Percentiles rank a stretch among this genome's conserved stretches.
Evolutionary conservation across 129 eudicot species (phyloP).

Genomic region (Ambrosia artemisiifolia): DNA sequence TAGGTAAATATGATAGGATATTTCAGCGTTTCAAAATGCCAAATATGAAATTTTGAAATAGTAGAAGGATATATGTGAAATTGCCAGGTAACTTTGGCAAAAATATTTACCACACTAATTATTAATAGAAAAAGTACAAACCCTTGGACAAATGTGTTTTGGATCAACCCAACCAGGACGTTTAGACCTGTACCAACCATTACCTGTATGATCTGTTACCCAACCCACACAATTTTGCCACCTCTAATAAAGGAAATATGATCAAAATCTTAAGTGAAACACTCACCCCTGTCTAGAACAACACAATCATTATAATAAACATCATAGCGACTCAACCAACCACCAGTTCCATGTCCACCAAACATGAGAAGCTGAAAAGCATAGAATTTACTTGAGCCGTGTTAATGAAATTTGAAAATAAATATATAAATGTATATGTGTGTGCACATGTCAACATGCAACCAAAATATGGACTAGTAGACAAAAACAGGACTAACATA

Average conservation of each 20-base stretch:
- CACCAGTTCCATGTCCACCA: constrained; percentile 99
- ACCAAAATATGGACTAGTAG: constrained; percentile 2
- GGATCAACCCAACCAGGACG: background rate
- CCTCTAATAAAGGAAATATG: background rate
- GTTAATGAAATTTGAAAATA: background rate
- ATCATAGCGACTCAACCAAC: constrained; percentile 98
- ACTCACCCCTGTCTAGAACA: constrained; percentile 93
- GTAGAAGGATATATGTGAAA: background rate
- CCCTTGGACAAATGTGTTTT: background rate
- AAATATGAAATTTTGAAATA: background rate
- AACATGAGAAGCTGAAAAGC: constrained; percentile 74
- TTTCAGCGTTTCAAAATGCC: background rate
- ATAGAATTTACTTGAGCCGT: background rate
- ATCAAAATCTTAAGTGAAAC: background rate
- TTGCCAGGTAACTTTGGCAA: background rate
- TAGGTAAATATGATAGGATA: background rate
- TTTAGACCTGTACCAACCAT: background rate
- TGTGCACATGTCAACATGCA: background rate
- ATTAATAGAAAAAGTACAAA: background rate
- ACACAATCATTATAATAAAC: constrained; percentile 85
- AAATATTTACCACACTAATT: background rate
- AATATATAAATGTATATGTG: background rate
- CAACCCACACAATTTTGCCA: constrained; percentile 5
- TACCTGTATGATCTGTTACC: background rate
- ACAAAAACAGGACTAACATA: constrained; percentile 39